Percentiles rank a stretch among this genome's conserved stretches.
phyloP scores from a whole-genome alignment of 306 rosid species.

The Carpinus viminea region DNA sequence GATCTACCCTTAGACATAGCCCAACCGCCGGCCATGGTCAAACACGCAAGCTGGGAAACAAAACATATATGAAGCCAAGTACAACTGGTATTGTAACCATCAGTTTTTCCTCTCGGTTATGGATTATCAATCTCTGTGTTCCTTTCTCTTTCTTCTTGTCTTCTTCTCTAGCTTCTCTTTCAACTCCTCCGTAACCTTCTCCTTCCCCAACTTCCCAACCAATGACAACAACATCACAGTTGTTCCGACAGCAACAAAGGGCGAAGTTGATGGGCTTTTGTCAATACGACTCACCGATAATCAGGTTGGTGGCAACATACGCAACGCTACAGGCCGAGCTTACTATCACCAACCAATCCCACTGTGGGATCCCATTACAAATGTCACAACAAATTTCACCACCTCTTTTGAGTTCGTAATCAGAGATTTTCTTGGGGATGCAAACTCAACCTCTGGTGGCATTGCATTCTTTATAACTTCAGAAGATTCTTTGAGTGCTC shows the following conservation, averaged over 20 bases:
- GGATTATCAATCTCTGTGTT: background rate
- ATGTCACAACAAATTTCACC: no score
- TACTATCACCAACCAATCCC: background rate
- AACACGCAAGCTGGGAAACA: no score
- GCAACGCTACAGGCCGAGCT: background rate
- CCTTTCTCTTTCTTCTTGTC: background rate
- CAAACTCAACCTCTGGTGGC: background rate
- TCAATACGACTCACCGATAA: background rate
- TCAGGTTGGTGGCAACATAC: background rate
- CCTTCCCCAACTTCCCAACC: background rate
- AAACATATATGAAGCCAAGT: no score
- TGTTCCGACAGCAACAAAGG: background rate
- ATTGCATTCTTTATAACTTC: slow-evolving; percentile 19
- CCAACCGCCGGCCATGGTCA: no score
- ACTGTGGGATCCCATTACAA: no score
- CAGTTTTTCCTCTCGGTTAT: background rate
- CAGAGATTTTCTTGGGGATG: no score
- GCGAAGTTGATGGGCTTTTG: background rate
- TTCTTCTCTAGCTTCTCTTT: background rate
- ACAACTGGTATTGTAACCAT: no score
- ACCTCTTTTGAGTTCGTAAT: no score
- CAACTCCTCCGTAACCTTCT: background rate
- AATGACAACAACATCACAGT: background rate
- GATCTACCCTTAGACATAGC: no score
- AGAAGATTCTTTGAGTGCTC: background rate